Base-by-base conservation (phyloP, 768 basidiomycete species). In the Trametes cingulata region DNA sequence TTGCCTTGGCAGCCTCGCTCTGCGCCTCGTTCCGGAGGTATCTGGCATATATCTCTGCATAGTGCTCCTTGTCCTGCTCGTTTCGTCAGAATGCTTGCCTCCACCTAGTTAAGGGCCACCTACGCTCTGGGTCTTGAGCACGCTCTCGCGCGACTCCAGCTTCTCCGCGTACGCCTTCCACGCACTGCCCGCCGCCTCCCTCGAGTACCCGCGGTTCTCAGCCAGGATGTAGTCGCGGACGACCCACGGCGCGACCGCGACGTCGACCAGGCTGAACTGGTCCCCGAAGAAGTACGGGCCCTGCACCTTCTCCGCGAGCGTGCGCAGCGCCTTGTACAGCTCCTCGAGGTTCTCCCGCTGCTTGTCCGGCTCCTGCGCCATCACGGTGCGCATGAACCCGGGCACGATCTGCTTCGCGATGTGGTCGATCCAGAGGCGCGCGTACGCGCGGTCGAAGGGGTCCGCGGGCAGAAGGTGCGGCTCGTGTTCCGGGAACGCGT, bases 211-310 rank as follows among this genome's bases (percentile, higher is more conserved):
- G 27, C 85, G 72, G 63, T 85, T 72, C 64, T 85, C 78, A 22
- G 70, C 68, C 20, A 85, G 45, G 45, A 85, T 71, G 64, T 79
- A 80, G 54, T 85, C 80, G 60, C 79, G 66, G 19, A 74, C 67
- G 29, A 77, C 72, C 82, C 85, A 88, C 22, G 86, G 86, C 27
- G 81, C 85, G 22, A 84, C 70, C 1, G 77, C 78, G 33, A 80
- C 69, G 65, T 87, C 86, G 6, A 82, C 82, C 40, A 83, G 67
- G 40, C 78, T 75, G 64, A 85, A 82, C 41, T 82, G 72, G 22
- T 81, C 76, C 17, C 85, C 86, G 24, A 78, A 67, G 69, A 85
- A 88, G 66, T 79, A 87, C 13, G 83, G 83, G 5, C 81, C 85
- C 63, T 71, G 75, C 53, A 73, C 70, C 60, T 76, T 63, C 36